Evolutionary conservation across 176 grass and related monocot genomes (phyloP), one percentile per base, ranked within the genome.

Genomic region (Canna indica): DNA sequence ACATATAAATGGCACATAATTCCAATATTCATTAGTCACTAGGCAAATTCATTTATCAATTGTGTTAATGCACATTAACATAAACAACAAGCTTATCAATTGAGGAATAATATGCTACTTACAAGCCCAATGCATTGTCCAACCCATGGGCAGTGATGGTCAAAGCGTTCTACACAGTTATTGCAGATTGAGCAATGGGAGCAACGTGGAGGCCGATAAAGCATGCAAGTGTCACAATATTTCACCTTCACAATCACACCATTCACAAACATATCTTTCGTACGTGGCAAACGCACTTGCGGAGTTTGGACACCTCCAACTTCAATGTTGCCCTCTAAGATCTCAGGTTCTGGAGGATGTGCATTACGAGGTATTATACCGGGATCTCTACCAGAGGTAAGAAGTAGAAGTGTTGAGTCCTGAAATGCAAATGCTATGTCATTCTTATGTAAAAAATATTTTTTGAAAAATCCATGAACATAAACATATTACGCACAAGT

Each of bases 71-170:
- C 17, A 54, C 5, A 54, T n/a, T 54, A n/a, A n/a, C 20, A n/a
- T 18, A 50, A 54, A 54, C 41, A 54, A 54, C 50, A 25, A n/a
- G 6, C 17, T 54, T n/a, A 54, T n/a, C 17, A n/a, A n/a, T 54
- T 54, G 50, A 20, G n/a, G 5, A 3, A 54, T 20, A 54, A 54
- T n/a, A n/a, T 54, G 50, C 16, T n/a, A 54, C 50, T 24, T 54
- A 54, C 50, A 54, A 54, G 50, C 17, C 50, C 50, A 25, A 54
- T 54, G 50, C 50, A 54, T 54, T 54, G 50, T 20, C 50, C 50
- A 54, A 54, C 50, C 50, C 50, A 54, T 25, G 50, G 50, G 50
- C 50, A 54, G 50, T 54, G 50, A 54, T 54, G 50, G 50, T 54
- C 50, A n/a, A 54, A 54, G n/a, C 50, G 50, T 54, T 54, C 50